Conservation (phyloP, 2,329 filamentous ascomycete species). For the Chaetomiaceae sp. region DNA sequence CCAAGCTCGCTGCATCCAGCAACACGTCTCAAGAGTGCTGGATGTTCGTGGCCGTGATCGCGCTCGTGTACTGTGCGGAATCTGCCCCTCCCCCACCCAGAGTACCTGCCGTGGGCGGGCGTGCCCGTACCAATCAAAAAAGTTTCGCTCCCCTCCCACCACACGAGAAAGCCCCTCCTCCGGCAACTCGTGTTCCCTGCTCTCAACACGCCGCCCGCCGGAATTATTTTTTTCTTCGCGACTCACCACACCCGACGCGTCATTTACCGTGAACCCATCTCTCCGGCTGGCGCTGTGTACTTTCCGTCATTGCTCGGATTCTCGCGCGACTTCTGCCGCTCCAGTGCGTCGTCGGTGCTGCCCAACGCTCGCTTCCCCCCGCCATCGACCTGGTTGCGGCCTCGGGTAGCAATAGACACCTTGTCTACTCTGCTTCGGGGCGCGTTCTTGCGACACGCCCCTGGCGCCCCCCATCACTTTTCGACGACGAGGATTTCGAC, state of each 20-base stretch:
- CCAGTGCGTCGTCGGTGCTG: constrained; percentile 2
- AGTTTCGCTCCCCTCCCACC: constrained; percentile 18
- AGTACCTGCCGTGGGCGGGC: too few relatives aligned
- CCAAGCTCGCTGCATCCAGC: too few relatives aligned
- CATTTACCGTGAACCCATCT: background rate
- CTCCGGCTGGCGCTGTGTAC: background rate
- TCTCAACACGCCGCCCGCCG: constrained; percentile 15
- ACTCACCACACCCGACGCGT: constrained; percentile 16
- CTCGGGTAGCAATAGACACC: constrained; percentile 15
- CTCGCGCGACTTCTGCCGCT: constrained; percentile 2
- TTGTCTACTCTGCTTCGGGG: background rate
- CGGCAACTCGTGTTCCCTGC: constrained; percentile 10
- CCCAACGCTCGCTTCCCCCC: constrained; percentile 9
- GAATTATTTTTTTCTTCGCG: constrained; percentile 11
- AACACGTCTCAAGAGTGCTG: too few relatives aligned
- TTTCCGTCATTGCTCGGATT: background rate
- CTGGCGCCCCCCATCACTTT: background rate
- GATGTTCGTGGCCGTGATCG: too few relatives aligned
- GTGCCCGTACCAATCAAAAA: constrained; percentile 21
- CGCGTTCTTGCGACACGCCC: background rate
- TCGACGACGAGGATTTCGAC: constrained; percentile 1
- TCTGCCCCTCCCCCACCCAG: constrained; percentile 20
- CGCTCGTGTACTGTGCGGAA: constrained; percentile 1
- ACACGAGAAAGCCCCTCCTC: constrained; percentile 12
- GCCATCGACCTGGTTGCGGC: constrained; percentile 2